Percentiles rank a stretch among this genome's conserved stretches.
These are phyloP conservation scores for Tephrocybe sp. DNA, from an alignment of 768 basidiomycete genomes.

Conservation along the genomic window DNA sequence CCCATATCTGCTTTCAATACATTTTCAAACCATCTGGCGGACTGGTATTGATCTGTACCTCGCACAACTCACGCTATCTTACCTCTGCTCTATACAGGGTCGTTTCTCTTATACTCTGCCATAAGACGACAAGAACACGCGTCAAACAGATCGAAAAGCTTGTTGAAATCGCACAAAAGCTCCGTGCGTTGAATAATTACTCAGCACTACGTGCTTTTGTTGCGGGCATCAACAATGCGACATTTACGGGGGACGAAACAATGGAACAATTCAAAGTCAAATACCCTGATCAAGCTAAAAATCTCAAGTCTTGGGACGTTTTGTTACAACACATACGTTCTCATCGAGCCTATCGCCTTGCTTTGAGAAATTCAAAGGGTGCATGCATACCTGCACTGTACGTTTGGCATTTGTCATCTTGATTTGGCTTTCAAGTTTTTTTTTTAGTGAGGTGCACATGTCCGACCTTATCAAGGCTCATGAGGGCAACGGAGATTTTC, in stretches of 20 bases:
- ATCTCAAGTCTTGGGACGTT: conserved; percentile 79
- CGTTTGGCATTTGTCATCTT: conserved; percentile 20
- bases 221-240: conserved; percentile 87
- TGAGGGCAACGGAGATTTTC: conserved; percentile 77
- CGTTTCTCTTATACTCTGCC: conserved; percentile 84
- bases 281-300: conserved; percentile 69
- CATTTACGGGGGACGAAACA: conserved; percentile 73
- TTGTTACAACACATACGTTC: conserved; percentile 79
- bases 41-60: conserved; percentile 51
- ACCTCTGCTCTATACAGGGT: conserved; percentile 53
- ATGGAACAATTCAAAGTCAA: conserved; percentile 69
- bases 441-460: conserved; percentile 81
- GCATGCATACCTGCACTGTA: conserved; percentile 86
- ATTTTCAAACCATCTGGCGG: conserved; percentile 79
- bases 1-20: conserved; percentile 72
- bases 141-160: conserved; percentile 87
- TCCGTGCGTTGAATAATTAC: conserved; percentile 88
- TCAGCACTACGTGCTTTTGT: conserved; percentile 90
- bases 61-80: not conserved
- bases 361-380: conserved; percentile 80
- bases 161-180: conserved; percentile 74
- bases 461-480: conserved; percentile 87
- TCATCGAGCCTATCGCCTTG: conserved; percentile 89
- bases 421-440: conserved; percentile 10
- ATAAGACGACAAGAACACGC: conserved; percentile 72